These are phyloP conservation scores for Naganishia kalamii DNA, from an alignment of 768 basidiomycete genomes.

Conservation along the genomic window DNA sequence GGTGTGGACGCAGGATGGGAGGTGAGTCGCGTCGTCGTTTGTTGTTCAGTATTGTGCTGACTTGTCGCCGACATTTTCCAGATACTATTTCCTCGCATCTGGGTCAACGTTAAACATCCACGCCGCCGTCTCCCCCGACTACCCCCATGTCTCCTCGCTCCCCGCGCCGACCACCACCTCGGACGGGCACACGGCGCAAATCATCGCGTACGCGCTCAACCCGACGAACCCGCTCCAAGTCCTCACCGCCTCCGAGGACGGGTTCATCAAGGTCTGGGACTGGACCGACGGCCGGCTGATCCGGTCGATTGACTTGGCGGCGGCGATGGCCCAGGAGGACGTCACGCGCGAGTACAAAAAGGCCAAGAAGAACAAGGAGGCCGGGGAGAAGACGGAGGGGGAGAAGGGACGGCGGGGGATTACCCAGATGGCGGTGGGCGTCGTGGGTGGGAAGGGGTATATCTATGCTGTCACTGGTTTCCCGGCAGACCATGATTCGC, in stretches of 20 bases:
- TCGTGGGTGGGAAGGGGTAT: slow-evolving; percentile 8
- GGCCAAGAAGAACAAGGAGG: slow-evolving; percentile 22
- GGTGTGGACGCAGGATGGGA: slow-evolving; percentile 81
- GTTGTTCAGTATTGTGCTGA: slow-evolving; percentile 26
- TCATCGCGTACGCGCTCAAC: slow-evolving; percentile 70
- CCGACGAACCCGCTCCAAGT: slow-evolving; percentile 85
- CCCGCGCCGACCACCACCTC: slow-evolving; percentile 41
- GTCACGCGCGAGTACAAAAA: slow-evolving; percentile 14
- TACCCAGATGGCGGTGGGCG: slow-evolving; percentile 15
- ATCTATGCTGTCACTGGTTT: neutral
- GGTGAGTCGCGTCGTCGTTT: slow-evolving; percentile 50
- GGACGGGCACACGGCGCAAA: slow-evolving; percentile 51
- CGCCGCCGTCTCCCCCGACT: slow-evolving; percentile 71
- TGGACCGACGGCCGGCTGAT: slow-evolving; percentile 76
- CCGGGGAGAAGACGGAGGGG: slow-evolving; percentile 12
- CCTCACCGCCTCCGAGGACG: slow-evolving; percentile 75
- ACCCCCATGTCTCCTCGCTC: slow-evolving; percentile 70
- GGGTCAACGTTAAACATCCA: slow-evolving; percentile 79
- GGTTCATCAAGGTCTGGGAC: slow-evolving; percentile 86
- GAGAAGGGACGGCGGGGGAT: slow-evolving; percentile 8
- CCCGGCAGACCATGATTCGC: neutral
- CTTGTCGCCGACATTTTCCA: slow-evolving; percentile 28
- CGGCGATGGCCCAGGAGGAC: slow-evolving; percentile 3
- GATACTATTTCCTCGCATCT: slow-evolving; percentile 83
- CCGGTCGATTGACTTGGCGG: slow-evolving; percentile 61